Base-by-base conservation (phyloP, 129 eudicot genomes). In the Pittosporum tobira region DNA sequence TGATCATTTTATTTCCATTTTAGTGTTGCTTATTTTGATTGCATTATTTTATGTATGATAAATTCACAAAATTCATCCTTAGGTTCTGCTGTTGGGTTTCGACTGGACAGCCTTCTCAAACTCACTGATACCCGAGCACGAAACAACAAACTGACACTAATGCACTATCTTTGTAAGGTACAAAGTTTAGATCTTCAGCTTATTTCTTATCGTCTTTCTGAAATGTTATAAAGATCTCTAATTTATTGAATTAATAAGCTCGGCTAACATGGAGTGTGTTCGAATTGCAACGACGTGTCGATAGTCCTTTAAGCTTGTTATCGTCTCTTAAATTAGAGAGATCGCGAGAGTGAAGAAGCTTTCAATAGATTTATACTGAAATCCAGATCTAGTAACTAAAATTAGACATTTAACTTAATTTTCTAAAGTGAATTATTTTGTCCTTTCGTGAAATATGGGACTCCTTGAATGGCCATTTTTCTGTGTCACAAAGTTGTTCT, bases 121-220 rank as follows among this genome's bases (percentile, higher is more conserved):
- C 95, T 91, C 48, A 82, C 88, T n/a, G 99, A 91, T 72, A 91
- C 99, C 18, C 78, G 99, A 69, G 82, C 99, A 1, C 73, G 85
- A 30, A 87, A 83, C 75, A 81, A 74, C 68, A 83, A 70, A 77
- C 74, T 91, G 80, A 91, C 99, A 51, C 94, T 91, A 67, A 83
- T 91, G 94, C 95, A 91, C 73, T 91, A 91, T 72, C 94, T 91
- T 34, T 91, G 94, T 62, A 91, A 91, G 96, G 99, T 91, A 81
- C 27, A 50, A 15, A 34, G 31, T 4, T 19, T 19, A 19, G 5
- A 8, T 29, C 23, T n/a, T 18, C 14, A 11, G 8, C 19, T 52
- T 0, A 3, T n/a, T 6, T 15, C 0, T 15, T 29, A 3, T 55
- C 61, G 10, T 23, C 6, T 56, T 30, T 56, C 27, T 54, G 23